phyloP scores from a whole-genome alignment of 202 grass and related monocot genomes.

The Tripidium arundinaceum region DNA sequence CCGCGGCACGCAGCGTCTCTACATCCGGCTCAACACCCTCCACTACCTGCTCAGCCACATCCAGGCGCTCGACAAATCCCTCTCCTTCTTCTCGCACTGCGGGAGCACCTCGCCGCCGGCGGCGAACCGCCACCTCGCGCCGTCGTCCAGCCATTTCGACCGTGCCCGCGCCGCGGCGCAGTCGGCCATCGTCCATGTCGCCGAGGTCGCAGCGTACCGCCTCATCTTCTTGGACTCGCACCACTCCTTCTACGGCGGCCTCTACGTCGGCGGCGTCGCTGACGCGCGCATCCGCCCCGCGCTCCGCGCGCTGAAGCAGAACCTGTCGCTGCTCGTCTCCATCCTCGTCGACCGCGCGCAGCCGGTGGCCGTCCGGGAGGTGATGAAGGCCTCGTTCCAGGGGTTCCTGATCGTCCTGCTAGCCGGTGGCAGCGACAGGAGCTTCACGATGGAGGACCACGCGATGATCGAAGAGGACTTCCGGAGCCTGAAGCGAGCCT shows the following conservation, averaged over 20 bases:
- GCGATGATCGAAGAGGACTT: constrained; percentile 66
- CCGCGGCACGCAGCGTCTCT: constrained; percentile 90
- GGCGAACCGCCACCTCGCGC: constrained; percentile 12
- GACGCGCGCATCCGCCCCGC: constrained; percentile 62
- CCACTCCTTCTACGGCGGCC: constrained; percentile 75
- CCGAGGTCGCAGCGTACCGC: constrained; percentile 87
- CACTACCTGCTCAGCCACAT: constrained; percentile 79
- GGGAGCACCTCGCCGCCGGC: background rate
- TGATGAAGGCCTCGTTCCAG: constrained; percentile 82
- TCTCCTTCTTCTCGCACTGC: constrained; percentile 71
- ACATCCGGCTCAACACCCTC: constrained; percentile 91
- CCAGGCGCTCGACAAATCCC: constrained; percentile 81
- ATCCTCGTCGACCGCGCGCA: constrained; percentile 76
- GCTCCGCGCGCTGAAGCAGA: constrained; percentile 83
- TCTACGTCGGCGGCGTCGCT: constrained; percentile 53
- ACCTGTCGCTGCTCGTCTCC: constrained; percentile 65
- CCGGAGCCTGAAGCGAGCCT: constrained; percentile 71
- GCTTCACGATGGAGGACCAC: constrained; percentile 55
- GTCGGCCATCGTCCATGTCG: constrained; percentile 46
- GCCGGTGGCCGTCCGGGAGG: constrained; percentile 75
- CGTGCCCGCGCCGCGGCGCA: constrained; percentile 48
- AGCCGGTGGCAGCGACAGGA: constrained; percentile 58
- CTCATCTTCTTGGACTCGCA: constrained; percentile 89
- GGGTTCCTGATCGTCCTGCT: constrained; percentile 69
- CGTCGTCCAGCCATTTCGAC: constrained; percentile 47